Evolutionary conservation across 768 basidiomycete species (phyloP).

Genomic region (Agaricus sinodeliciosus): DNA sequence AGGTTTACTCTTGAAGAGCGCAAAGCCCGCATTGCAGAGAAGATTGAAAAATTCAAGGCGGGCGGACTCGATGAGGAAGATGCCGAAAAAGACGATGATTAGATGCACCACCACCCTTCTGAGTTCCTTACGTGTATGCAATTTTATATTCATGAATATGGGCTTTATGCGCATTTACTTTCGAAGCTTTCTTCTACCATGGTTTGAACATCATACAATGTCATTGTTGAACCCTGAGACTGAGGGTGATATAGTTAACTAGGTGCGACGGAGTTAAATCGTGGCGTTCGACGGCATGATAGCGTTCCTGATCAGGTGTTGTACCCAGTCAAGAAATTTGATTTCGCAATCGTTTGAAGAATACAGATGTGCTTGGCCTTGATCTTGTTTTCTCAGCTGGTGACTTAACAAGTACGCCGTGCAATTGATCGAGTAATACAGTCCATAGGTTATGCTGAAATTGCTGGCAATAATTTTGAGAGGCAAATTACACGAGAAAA

Average conservation of each 20-base stretch:
- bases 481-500: background rate
- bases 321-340: conserved; percentile 49
- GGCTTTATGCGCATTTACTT: conserved; percentile 3
- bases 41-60: conserved; percentile 87
- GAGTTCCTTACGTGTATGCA: background rate
- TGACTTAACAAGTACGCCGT: conserved; percentile 49
- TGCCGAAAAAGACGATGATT: conserved; percentile 64
- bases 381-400: conserved; percentile 32
- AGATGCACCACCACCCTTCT: conserved; percentile 21
- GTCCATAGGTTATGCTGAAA: conserved; percentile 50
- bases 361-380: conserved; percentile 36
- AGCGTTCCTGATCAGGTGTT: conserved; percentile 37
- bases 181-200: background rate
- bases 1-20: conserved; percentile 77
- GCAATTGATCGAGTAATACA: conserved; percentile 46
- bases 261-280: background rate
- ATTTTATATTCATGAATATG: background rate
- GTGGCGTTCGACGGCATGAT: conserved; percentile 13
- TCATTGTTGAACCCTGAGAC: background rate
- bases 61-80: conserved; percentile 50
- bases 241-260: background rate
- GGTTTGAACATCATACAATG: conserved; percentile 1
- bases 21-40: conserved; percentile 71
- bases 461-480: conserved; percentile 35
- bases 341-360: conserved; percentile 20